phyloP scores from a whole-genome alignment of 441 rosid genomes.

The Corymbia citriodora region DNA sequence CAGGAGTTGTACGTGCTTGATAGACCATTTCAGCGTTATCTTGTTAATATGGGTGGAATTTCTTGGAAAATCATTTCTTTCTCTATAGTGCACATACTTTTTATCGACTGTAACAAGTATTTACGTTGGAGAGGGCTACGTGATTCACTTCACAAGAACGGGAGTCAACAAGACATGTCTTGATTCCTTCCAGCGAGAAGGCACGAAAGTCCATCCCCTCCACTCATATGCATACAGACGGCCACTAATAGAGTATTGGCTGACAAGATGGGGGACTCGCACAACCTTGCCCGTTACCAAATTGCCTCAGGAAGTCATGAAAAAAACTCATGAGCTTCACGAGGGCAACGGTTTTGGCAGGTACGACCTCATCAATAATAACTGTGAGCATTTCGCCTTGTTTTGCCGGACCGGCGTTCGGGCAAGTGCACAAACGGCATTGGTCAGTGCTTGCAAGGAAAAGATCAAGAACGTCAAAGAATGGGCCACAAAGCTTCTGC shows the following conservation, averaged over 20 bases:
- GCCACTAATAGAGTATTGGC: neutral
- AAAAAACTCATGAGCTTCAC: neutral
- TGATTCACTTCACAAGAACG: neutral
- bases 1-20: neutral
- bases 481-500: neutral
- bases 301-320: neutral
- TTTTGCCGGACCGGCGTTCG: neutral
- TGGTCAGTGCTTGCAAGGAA: neutral
- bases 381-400: neutral
- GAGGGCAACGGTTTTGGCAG: neutral
- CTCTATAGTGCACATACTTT: neutral
- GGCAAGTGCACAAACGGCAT: neutral
- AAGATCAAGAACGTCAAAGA: neutral
- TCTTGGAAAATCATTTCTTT: neutral
- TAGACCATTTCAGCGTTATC: neutral
- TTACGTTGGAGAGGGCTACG: neutral
- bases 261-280: neutral
- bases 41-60: neutral
- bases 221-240: neutral
- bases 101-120: neutral
- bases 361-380: neutral
- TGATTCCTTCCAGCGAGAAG: neutral
- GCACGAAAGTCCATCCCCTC: neutral
- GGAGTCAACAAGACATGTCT: neutral
- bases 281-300: neutral